Base-by-base conservation (phyloP, 768 basidiomycete genomes). In the Boletus subcaerulescens region DNA sequence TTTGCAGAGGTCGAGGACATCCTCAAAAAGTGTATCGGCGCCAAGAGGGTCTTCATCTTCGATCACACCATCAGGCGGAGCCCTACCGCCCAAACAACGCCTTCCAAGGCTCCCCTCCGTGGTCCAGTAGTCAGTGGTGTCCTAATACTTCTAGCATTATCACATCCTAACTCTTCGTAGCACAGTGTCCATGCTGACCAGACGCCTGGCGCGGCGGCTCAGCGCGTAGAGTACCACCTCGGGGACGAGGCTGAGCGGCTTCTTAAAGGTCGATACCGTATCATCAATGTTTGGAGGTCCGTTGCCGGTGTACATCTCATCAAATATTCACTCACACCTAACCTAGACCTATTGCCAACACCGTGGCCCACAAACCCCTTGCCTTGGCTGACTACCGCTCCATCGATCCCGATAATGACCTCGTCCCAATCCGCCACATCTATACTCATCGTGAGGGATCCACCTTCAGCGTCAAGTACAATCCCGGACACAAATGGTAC, bases 251-350 rank as follows among this genome's bases (percentile, higher is more conserved):
- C 76, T 1, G 73, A 76, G 53, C 70, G 68, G 15, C 70, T 77
- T 18, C 66, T 79, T 49, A 67, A 73, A 52, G 65, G 69, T 13
- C 75, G 77, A 47, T 68, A 71, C 31, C 75, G 73, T 46, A 76
- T 78, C 60, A 76, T 79, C 62, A 79, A 79, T 56, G 72, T 78
- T 46, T 77, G 77, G 77, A 74, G 77, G 59, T 66, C 10, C 43
- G 57, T 43, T 14, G 4, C n/a, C 5, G 11, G 0, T 7, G 14
- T 11, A 18, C 13, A 3, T 32, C 5, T 35, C 26, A 18, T 12
- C 17, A 15, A 36, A 9, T 31, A 43, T 2, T 4, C 29, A 9
- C 53, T 58, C 38, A 63, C 26, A 6, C 26, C 22, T 32, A 45
- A 29, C 8, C 8, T 31, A 67, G 64, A 26, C 77, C 76, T 5